Base-by-base conservation (phyloP, 176 grass and related monocot species). In the Cenchrus fungigraminus region DNA sequence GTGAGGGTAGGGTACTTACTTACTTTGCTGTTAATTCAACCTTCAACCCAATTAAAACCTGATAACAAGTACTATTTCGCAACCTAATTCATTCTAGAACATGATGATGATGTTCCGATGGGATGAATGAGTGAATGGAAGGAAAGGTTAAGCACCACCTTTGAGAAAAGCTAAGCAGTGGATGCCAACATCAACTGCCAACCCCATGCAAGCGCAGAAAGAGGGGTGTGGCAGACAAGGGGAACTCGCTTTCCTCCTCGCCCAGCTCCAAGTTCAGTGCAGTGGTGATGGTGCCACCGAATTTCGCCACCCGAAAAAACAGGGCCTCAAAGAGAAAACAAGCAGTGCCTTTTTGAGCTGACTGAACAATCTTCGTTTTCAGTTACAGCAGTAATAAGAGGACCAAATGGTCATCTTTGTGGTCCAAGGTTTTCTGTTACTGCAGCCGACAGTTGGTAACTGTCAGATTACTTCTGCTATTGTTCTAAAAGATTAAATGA, bases 1-100 rank as follows among this genome's bases (percentile, higher is more conserved):
- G 79, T 71, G 79, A 46, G 79, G 79, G 79, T 45, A 82, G 79
- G 53, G 55, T 56, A 68, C 66, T 82, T 71, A 71, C 67, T 82
- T 82, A 71, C 67, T 82, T 82, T 22, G 20, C 40, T 59, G 40
- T 60, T 60, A 82, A 71, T 71, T 70, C 53, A 81, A 78, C 45
- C 11, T 72, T 45, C 5, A 50, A 55, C 51, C 61, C 45, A 37
- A 66, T 20, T 31, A 7, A 40, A 40, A 40, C 37, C 20, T 67
- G 42, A 46, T 40, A 40, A 40, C 37, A 4, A 79, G 50, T 3
- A 25, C 1, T 58, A 58, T 45, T 5, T 51, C 15, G 29, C 54
- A 40, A 4, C 43, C 34, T 40, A 40, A 51, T 78, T 58, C 68
- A 71, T 85, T 42, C 58, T 71, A 60, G 44, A 71, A 70, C 77